phyloP scores from a whole-genome alignment of 2,329 filamentous ascomycete species.

The Geosmithia flava region DNA sequence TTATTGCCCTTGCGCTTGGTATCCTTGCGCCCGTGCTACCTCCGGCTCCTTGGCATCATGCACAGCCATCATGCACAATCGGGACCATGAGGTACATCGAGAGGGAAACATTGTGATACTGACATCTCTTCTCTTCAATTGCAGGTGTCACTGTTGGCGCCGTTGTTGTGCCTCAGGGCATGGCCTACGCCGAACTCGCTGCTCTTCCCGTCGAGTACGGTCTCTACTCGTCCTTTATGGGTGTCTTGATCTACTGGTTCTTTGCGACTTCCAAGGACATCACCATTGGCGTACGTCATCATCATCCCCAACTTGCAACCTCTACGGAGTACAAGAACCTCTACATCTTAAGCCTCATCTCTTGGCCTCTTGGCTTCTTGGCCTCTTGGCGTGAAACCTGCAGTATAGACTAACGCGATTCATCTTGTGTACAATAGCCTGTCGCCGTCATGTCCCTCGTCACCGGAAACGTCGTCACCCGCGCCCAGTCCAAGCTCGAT shows the following conservation, averaged over 20 bases:
- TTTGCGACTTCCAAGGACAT: slow-evolving; percentile 92
- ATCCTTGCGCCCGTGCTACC: not conserved
- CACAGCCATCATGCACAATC: not conserved
- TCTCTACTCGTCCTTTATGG: slow-evolving; percentile 76
- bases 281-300: slow-evolving; percentile 60
- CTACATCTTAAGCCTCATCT: too few species aligned
- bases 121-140: not conserved
- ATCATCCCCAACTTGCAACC: too few species aligned
- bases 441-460: slow-evolving; percentile 93
- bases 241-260: slow-evolving; percentile 91
- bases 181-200: slow-evolving; percentile 40
- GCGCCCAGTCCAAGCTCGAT: slow-evolving; percentile 46
- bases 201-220: slow-evolving; percentile 35
- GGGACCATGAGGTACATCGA: too few species aligned
- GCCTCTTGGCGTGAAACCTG: too few species aligned
- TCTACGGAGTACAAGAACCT: too few species aligned
- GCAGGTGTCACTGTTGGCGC: slow-evolving; percentile 45
- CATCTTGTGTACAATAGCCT: slow-evolving; percentile 32
- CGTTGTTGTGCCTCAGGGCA: slow-evolving; percentile 40
- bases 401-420: not conserved
- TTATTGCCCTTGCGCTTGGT: too few species aligned
- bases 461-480: slow-evolving; percentile 66
- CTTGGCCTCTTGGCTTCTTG: not conserved
- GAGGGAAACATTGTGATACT: too few species aligned
- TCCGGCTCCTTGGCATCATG: not conserved